phyloP scores from a whole-genome alignment of 2,329 filamentous ascomycete genomes.

The Aspergillus ochraceoroseus region DNA sequence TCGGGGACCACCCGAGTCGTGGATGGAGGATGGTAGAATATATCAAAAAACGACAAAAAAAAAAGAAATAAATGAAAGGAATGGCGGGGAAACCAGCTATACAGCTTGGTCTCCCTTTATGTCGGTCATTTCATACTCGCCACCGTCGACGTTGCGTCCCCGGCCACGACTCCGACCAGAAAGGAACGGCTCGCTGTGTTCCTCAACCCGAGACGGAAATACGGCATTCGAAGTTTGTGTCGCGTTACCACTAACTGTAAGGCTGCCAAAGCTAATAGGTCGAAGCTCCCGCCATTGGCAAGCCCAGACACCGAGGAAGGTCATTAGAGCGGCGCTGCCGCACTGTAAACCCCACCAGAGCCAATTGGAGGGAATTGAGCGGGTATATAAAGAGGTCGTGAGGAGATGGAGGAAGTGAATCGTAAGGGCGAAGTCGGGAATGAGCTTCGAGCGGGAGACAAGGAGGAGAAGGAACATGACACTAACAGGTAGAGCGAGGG shows the following conservation, averaged over 20 bases:
- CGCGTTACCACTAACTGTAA: conserved; percentile 21
- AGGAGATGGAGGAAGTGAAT: conserved; percentile 79
- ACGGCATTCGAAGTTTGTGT: conserved; percentile 15
- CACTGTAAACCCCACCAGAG: conserved; percentile 80
- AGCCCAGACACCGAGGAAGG: conserved; percentile 74
- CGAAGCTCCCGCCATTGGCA: conserved; percentile 85
- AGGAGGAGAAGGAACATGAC: conserved; percentile 77
- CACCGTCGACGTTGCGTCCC: conserved; percentile 24
- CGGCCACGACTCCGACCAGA: conserved; percentile 32
- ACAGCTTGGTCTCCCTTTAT: conserved; percentile 33
- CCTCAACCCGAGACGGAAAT: conserved; percentile 9
- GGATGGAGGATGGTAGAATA: conserved; percentile 5
- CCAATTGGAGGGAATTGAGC: conserved; percentile 66
- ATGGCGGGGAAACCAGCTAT: conserved; percentile 18
- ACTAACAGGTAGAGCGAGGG: conserved; percentile 54
- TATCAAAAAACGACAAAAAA: conserved; percentile 1
- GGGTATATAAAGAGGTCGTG: conserved; percentile 71
- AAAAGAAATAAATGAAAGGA: conserved; percentile 7
- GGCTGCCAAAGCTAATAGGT: conserved; percentile 76
- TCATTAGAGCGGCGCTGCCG: conserved; percentile 59
- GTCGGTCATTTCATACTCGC: conserved; percentile 35
- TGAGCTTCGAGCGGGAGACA: conserved; percentile 83
- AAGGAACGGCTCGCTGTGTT: conserved; percentile 21
- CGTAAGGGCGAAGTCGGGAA: conserved; percentile 89
- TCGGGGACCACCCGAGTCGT: conserved; percentile 1